Percentiles rank a stretch among this genome's conserved stretches.
Evolutionary conservation across 768 basidiomycete species (phyloP).

Genomic region (Suillus americanus): DNA sequence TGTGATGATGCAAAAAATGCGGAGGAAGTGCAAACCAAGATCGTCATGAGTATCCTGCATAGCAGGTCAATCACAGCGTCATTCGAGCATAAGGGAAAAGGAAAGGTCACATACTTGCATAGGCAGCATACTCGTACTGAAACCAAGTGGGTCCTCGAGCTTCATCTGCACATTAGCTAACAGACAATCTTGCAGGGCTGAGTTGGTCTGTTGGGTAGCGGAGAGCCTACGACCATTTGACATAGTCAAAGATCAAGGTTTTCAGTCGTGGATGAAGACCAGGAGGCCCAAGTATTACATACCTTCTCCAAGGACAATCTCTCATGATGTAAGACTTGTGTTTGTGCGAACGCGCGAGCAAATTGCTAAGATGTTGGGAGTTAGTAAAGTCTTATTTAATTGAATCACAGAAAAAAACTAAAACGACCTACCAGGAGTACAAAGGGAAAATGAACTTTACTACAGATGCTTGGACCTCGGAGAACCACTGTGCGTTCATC

Average conservation of each 20-base stretch:
- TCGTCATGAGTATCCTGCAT: background rate
- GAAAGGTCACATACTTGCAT: constrained; percentile 30
- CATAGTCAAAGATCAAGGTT: constrained; percentile 34
- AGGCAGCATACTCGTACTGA: constrained; percentile 22
- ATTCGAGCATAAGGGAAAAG: constrained; percentile 28
- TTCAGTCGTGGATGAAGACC: constrained; percentile 14
- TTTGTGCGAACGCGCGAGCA: background rate
- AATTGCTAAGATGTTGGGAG: constrained; percentile 5
- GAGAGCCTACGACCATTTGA: constrained; percentile 32
- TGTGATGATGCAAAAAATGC: constrained; percentile 18
- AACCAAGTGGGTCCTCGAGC: constrained; percentile 16
- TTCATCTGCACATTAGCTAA: background rate
- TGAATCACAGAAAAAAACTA: background rate
- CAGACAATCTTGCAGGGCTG: constrained; percentile 17
- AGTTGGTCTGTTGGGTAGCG: constrained; percentile 35
- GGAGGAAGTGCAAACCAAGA: constrained; percentile 1
- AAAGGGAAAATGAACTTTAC: constrained; percentile 31
- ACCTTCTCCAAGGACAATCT: constrained; percentile 18
- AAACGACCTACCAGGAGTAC: constrained; percentile 27
- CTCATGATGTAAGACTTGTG: background rate
- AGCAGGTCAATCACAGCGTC: constrained; percentile 23
- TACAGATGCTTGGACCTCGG: constrained; percentile 38
- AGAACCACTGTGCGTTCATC: constrained; percentile 26
- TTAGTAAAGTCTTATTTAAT: background rate
- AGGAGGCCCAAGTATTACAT: too few relatives aligned